Base-by-base conservation (phyloP, 148 eudicot genomes). In the Dianthus caryophyllus region DNA sequence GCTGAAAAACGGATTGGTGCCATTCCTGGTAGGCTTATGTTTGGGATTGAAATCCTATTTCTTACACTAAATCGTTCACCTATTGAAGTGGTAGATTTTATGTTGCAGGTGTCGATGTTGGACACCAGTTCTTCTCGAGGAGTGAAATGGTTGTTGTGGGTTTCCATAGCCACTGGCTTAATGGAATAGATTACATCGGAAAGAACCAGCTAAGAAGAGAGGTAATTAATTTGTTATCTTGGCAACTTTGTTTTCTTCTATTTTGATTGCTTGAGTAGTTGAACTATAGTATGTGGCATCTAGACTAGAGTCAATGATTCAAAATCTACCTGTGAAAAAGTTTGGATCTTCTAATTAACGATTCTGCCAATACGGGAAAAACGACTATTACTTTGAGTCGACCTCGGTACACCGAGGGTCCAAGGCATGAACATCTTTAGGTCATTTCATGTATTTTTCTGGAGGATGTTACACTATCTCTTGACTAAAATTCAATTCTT, bases 131-230 rank as follows among this genome's bases (percentile, higher is more conserved):
- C 67, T 89, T 81, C 68, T 94, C 98, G 13, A 71, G 98, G 46
- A 84, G 90, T 15, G 98, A 94, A 78, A 94, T 94, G 98, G 97
- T 88, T 25, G 84, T 76, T 8, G 81, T 88, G 9, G 98, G 98
- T 46, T 88, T 88, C 43, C 97, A 90, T 39, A 79, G 84, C 66
- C 98, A 94, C 31, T 94, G 98, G 98, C 79, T 94, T 17, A 84
- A 76, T 75, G 98, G 98, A n/a, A 94, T 94, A 48, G 96, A 90
- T 61, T 92, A 41, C 51, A 83, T 92, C 63, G 90, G 96, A 21
- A 14, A 71, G 67, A 16, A 26, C 26, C 68, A 58, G 41, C 61
- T 67, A 79, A 77, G 20, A n/a, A n/a, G n/a, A n/a, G 82, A 75
- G 85, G 83, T 81, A 75, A 41, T 46, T 48, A 36, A 22, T 58